A percentile compares a stretch with the other conserved stretches of the same genome.
Conservation (phyloP, 768 basidiomycete genomes). For the Suillus occidentalis region DNA sequence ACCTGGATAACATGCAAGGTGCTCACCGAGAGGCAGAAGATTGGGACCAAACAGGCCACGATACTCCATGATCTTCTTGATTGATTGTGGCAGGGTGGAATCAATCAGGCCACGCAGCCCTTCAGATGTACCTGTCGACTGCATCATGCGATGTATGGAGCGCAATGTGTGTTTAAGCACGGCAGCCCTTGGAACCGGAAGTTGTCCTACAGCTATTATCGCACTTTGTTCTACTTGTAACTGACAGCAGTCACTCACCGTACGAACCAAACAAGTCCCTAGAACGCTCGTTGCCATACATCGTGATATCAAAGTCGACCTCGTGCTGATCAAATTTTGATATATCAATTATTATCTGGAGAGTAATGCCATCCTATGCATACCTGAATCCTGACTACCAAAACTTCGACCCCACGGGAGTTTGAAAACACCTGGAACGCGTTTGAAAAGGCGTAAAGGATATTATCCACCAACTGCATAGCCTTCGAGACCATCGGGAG, state of each 20-base stretch:
- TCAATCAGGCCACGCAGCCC: constrained; percentile 94
- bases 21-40: constrained; percentile 80
- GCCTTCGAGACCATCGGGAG: constrained; percentile 83
- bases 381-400: constrained; percentile 89
- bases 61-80: constrained; percentile 86
- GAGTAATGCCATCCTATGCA: constrained; percentile 21
- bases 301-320: constrained; percentile 62
- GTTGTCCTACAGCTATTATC: constrained; percentile 47
- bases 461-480: constrained; percentile 89
- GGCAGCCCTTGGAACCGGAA: constrained; percentile 72
- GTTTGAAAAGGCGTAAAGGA: constrained; percentile 85
- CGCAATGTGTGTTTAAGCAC: constrained; percentile 90
- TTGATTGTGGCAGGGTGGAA: constrained; percentile 76
- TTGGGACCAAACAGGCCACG: constrained; percentile 83
- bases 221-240: background rate
- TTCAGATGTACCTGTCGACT: constrained; percentile 90
- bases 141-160: constrained; percentile 97
- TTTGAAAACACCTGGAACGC: constrained; percentile 87
- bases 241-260: constrained; percentile 35
- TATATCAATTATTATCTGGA: constrained; percentile 11
- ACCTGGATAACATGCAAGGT: background rate
- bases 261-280: constrained; percentile 52
- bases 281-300: constrained; percentile 47
- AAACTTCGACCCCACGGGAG: constrained; percentile 77
- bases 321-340: constrained; percentile 49